Evolutionary conservation across 2,329 filamentous ascomycete genomes (phyloP).

Genomic region (Clarireedia hainanense): DNA sequence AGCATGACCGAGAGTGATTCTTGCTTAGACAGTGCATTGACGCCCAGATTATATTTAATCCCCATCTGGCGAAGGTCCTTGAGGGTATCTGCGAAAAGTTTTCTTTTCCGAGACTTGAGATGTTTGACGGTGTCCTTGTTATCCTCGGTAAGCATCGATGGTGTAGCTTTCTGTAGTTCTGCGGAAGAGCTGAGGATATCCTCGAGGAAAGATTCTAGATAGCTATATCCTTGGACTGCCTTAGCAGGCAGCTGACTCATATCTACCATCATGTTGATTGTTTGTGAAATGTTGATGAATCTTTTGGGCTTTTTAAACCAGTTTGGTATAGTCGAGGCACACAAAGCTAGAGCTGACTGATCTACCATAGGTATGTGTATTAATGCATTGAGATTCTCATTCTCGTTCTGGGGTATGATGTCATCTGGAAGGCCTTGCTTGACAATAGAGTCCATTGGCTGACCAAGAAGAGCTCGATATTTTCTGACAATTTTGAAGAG

Average conservation of each 20-base stretch:
- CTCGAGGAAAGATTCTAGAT: conserved; percentile 60
- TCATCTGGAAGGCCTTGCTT: conserved; percentile 49
- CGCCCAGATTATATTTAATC: conserved; percentile 72
- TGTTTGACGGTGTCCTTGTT: conserved; percentile 80
- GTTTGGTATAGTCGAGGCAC: conserved; percentile 27
- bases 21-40: conserved; percentile 66
- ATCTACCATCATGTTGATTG: conserved; percentile 66
- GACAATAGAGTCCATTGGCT: conserved; percentile 62
- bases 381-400: conserved; percentile 1
- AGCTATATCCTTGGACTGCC: conserved; percentile 46
- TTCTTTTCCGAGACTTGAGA: conserved; percentile 82
- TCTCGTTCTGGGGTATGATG: background rate
- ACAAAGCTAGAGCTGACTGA: conserved; percentile 22
- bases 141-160: conserved; percentile 71
- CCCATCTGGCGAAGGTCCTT: conserved; percentile 84
- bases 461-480: conserved; percentile 71
- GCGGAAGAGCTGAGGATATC: conserved; percentile 60
- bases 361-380: conserved; percentile 19
- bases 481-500: conserved; percentile 87
- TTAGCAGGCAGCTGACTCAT: conserved; percentile 46
- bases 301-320: conserved; percentile 48
- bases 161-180: conserved; percentile 77
- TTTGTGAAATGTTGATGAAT: conserved; percentile 62
- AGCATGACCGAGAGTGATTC: conserved; percentile 63
- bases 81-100: conserved; percentile 81